Evolutionary conservation across 2,329 filamentous ascomycete species (phyloP), one percentile per base, ranked within the genome.

Genomic region (Raffaelea ambrosiae): DNA sequence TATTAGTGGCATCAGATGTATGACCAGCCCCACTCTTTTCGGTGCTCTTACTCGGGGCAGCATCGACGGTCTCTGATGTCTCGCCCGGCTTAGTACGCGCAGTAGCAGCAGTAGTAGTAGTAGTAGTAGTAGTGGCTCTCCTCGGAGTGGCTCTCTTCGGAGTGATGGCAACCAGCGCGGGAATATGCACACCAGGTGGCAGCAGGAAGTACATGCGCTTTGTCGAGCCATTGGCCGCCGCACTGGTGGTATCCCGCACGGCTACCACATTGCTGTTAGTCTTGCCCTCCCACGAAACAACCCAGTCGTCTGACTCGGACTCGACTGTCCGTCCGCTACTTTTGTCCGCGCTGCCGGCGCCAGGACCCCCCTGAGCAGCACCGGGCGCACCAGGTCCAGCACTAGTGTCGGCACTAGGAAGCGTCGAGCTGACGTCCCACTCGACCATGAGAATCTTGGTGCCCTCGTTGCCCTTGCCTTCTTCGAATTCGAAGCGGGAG

Each of bases 401-500:
- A 21, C 16, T 19, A 40, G n/a, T 40, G 16, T 14, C 21, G 31
- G 16, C 42, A 5, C 20, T n/a, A 14, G 19, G 14, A 10, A 22
- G 19, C n/a, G 51, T 52, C 39, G 57, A 48, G n/a, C 52, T 50
- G n/a, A n/a, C n/a, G 61, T 87, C 81, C 89, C 89, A 95, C 64
- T 95, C 88, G 36, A 95, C 83, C 88, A 95, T 93, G 57, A 95
- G 70, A 53, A 95, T 83, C 70, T 95, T 95, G 53, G 88, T 94
- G 38, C 88, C 88, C 54, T 90, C 84, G 58, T 88, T 87, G 44
- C 81, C 84, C 62, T 77, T 79, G 33, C 82, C 84, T 1, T 79
- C 73, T 65, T 90, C 85, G 61, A 95, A 94, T 63, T 95, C 89
- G 66, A 94, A 95, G 50, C 89, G 83, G 41, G 88, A 84, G 41